Evolutionary conservation across 2,329 filamentous ascomycete genomes (phyloP), one percentile per base, ranked within the genome.

Genomic region (Monosporascus ibericus): DNA sequence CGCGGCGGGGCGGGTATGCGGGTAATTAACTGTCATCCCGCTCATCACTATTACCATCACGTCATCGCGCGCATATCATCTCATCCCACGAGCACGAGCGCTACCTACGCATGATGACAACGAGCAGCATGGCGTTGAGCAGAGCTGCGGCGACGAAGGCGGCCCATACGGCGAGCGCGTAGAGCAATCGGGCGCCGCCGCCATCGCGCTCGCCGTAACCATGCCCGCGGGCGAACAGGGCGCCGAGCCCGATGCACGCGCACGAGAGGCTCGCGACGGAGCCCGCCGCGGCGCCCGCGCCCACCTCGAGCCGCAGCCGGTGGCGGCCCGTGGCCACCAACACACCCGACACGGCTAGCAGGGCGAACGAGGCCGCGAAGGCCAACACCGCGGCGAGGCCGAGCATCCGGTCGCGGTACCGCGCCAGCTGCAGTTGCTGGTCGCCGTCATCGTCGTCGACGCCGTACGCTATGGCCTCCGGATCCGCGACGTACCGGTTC

Each of bases 251-350:
- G 14, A 79, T 72, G 47, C 83, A 80, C 0, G 81, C 82, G 60
- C 84, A 84, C 54, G 84, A 76, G 40, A 91, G 66, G 57, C 85
- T 88, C 30, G 81, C 75, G 34, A 88, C 76, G 17, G 87, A 83
- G 9, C 87, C 88, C 40, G 89, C 75, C 1, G 88, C 76, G 2
- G 88, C 86, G 8, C 85, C 88, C 0, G 81, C 81, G 61, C 92
- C 87, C 3, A 92, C 88, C 66, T 89, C 83, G n/a, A 83, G 75
- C 5, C 80, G 76, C 58, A 86, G 75, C 65, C 81, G 86, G 64
- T 83, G 85, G 47, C 81, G 77, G 8, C 87, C 88, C 1, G 88
- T 88, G 15, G 75, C 71, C 34, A 88, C 81, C 38, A 94, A 78
- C 9, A 87, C 75, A 38, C 76, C 76, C 0, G 87, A 81, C 34